These are phyloP conservation scores for Suillus subalutaceus DNA, from an alignment of 768 basidiomycete genomes.

Conservation along the genomic window DNA sequence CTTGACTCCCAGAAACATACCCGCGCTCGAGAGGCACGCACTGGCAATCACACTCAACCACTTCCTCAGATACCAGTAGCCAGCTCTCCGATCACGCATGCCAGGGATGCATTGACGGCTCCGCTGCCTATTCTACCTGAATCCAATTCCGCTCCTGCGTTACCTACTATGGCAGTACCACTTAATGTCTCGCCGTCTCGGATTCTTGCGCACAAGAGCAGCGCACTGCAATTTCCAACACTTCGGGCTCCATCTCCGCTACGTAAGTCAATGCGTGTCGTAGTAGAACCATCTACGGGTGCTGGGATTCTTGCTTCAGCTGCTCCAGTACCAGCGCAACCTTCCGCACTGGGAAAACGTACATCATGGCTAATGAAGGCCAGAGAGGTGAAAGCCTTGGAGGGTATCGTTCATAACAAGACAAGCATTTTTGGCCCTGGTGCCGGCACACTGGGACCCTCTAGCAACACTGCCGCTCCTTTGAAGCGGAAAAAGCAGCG, in stretches of 20 bases:
- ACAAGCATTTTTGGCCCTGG: constrained; percentile 18
- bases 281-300: constrained; percentile 47
- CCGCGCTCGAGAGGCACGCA: constrained; percentile 6
- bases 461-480: constrained; percentile 15
- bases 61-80: constrained; percentile 16
- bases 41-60: constrained; percentile 22
- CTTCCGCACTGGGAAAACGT: constrained; percentile 57
- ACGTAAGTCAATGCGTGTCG: constrained; percentile 63
- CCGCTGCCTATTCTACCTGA: constrained; percentile 23
- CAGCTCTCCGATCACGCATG: constrained; percentile 12
- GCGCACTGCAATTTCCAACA: constrained; percentile 54
- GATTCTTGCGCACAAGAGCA: constrained; percentile 40
- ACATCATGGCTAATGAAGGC: constrained; percentile 84
- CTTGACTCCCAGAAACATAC: constrained; percentile 37
- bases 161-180: constrained; percentile 34
- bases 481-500: constrained; percentile 71
- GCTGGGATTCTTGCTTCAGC: constrained; percentile 36
- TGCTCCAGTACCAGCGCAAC: constrained; percentile 30
- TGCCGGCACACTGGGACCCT: constrained; percentile 5
- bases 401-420: constrained; percentile 44
- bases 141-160: constrained; percentile 13
- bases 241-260: constrained; percentile 71
- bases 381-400: constrained; percentile 70
- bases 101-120: constrained; percentile 27
- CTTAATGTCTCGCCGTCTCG: constrained; percentile 37